Evolutionary conservation across 371 early-diverging fungal genomes (phyloP), one percentile per base, ranked within the genome.

Genomic region (Dinochytrium kinnereticum): DNA sequence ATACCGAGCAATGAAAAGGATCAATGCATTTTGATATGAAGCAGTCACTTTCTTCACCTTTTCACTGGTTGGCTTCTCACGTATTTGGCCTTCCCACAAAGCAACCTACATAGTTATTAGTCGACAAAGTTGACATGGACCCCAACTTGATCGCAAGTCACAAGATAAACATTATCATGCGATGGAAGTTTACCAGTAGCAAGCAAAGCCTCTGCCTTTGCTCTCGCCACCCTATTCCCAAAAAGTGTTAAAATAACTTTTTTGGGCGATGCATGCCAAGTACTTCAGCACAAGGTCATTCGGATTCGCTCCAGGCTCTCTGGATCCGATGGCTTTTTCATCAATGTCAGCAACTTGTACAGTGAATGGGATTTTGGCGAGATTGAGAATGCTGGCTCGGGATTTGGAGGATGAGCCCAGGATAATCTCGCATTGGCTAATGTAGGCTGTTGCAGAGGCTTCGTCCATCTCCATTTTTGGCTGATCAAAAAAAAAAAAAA

Each of bases 341-440:
- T 82, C 82, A 34, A 84, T 80, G 64, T 75, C 69, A 38, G 80
- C 76, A 3, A 68, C 69, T 3, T 51, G 68, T n/a, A 72, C 71
- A 15, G 73, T 73, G 71, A 76, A 84, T 10, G 66, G 33, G 34
- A 81, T 50, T 51, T 51, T 44, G 69, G 70, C 53, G 36, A 64
- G 67, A 38, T 64, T 66, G 3, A 84, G 79, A 38, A 84, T 64
- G 55, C 17, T 51, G 0, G 81, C 80, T 17, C 84, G 75, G 68
- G 76, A 84, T 64, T 76, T 78, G 1, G 81, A 80, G 44, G 84
- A 84, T 2, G 84, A 81, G 24, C 82, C 84, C n/a, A 84, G 77
- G 15, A 84, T 57, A 21, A 84, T 53, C 37, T 26, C 69, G 73
- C 13, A 66, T 24, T 53, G 7, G 10, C 26, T 53, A 26, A 53